phyloP scores from a whole-genome alignment of 2,329 filamentous ascomycete genomes.

The Orbilia blumenaviensis region DNA sequence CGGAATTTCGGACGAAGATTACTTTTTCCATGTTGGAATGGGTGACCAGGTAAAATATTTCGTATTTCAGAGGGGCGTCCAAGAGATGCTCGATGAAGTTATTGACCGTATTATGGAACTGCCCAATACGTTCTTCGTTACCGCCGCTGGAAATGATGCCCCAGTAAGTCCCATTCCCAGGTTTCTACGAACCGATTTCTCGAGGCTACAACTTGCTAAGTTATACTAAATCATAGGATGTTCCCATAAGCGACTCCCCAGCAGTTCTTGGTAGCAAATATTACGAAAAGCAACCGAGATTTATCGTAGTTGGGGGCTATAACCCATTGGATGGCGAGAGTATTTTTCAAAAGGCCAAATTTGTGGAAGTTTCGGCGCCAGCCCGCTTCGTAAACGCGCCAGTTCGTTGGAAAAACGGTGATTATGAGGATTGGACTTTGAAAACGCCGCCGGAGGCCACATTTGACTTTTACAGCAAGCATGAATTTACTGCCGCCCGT shows the following conservation, averaged over 20 bases:
- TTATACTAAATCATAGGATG: neutral
- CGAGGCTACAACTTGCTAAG: too few species aligned
- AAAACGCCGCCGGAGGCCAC: neutral
- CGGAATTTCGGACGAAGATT: too few species aligned
- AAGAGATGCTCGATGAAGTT: neutral
- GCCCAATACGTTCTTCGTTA: constrained; percentile 14
- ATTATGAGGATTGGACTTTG: neutral
- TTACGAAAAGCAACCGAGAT: neutral
- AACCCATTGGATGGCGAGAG: neutral
- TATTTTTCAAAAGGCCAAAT: neutral
- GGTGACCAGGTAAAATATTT: neutral
- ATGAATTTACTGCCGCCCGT: neutral
- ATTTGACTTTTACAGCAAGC: neutral
- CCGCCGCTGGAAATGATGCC: neutral
- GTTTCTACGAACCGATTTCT: neutral
- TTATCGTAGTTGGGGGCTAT: constrained; percentile 9
- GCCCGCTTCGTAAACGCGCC: neutral
- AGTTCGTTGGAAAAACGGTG: neutral
- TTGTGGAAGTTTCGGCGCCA: neutral
- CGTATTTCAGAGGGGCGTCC: too few species aligned
- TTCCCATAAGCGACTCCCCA: neutral
- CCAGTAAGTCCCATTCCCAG: neutral
- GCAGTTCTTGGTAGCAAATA: neutral
- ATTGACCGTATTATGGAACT: neutral
- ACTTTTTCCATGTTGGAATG: neutral